Evolutionary conservation across 352 stramenopile genomes (phyloP).

Genomic region (Globisporangium viniferum): DNA sequence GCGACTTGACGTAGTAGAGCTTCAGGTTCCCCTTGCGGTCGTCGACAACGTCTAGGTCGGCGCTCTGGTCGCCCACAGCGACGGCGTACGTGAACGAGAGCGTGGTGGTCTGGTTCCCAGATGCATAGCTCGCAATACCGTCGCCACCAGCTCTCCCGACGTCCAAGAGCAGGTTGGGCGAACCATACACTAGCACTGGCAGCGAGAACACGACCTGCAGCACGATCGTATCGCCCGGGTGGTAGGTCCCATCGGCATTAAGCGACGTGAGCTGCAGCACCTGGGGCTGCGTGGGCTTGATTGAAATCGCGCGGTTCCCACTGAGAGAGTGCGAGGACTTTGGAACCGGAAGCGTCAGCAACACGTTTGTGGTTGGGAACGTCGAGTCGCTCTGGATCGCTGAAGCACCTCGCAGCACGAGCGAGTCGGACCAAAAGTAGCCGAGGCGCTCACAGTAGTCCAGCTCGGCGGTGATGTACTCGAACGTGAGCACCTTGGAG

Average conservation of each 20-base stretch:
- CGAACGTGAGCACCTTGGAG: slow-evolving; percentile 44
- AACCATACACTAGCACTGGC: slow-evolving; percentile 55
- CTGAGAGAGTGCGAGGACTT: slow-evolving; percentile 40
- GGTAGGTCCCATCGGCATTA: slow-evolving; percentile 46
- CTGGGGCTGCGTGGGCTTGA: slow-evolving; percentile 48
- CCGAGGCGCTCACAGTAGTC: slow-evolving; percentile 67
- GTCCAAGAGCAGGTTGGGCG: slow-evolving; percentile 37
- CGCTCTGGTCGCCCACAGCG: slow-evolving; percentile 32
- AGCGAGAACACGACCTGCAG: slow-evolving; percentile 62
- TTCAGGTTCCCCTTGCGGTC: slow-evolving; percentile 33
- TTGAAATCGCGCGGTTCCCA: slow-evolving; percentile 42
- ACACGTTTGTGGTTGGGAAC: slow-evolving; percentile 39
- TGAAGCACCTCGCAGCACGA: slow-evolving; percentile 30
- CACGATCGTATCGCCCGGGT: slow-evolving; percentile 47
- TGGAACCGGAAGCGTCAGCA: slow-evolving; percentile 42
- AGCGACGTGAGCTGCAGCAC: slow-evolving; percentile 35
- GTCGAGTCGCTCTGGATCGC: slow-evolving; percentile 45
- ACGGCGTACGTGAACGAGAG: slow-evolving; percentile 57
- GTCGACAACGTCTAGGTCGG: slow-evolving; percentile 45
- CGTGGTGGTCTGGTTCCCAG: slow-evolving; percentile 38
- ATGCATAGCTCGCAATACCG: slow-evolving; percentile 23
- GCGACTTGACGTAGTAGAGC: slow-evolving; percentile 48
- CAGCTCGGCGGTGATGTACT: slow-evolving; percentile 40
- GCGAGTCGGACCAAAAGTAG: slow-evolving; percentile 49
- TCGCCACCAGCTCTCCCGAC: slow-evolving; percentile 13